Evolutionary conservation across 1,284 basidiomycete species (phyloP).

Genomic region (Apiotrichum sp.): DNA sequence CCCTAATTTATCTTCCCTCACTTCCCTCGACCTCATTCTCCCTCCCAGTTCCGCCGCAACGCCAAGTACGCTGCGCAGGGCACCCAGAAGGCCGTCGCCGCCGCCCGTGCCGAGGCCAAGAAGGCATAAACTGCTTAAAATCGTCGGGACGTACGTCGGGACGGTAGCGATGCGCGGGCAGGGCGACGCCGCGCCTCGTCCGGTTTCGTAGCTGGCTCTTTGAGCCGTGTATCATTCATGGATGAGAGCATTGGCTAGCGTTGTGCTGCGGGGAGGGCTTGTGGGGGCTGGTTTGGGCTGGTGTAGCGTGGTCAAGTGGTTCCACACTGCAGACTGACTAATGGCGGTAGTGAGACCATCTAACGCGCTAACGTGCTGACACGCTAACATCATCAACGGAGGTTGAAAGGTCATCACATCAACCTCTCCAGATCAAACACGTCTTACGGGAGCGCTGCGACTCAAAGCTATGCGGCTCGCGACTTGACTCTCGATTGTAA

Average conservation of each 20-base stretch:
- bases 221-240: conserved; percentile 12
- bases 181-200: neutral
- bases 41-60: conserved; percentile 48
- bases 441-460: no score
- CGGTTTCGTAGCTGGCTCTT: neutral
- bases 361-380: no score
- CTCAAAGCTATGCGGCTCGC: no score
- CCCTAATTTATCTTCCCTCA: neutral
- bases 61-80: conserved; percentile 47
- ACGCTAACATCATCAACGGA: no score
- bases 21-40: neutral
- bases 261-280: no score
- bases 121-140: conserved; percentile 7
- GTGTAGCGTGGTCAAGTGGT: no score
- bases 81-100: conserved; percentile 45
- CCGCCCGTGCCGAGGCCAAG: conserved; percentile 6
- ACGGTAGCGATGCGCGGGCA: neutral
- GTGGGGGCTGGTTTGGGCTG: no score
- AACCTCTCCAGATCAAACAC: no score
- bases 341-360: no score
- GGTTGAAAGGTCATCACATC: no score
- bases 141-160: neutral
- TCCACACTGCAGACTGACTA: no score
- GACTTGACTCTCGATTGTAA: no score
- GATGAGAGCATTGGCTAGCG: conserved; percentile 17